Conservation (phyloP, 2,329 filamentous ascomycete species). For the Aureobasidium sp. region DNA sequence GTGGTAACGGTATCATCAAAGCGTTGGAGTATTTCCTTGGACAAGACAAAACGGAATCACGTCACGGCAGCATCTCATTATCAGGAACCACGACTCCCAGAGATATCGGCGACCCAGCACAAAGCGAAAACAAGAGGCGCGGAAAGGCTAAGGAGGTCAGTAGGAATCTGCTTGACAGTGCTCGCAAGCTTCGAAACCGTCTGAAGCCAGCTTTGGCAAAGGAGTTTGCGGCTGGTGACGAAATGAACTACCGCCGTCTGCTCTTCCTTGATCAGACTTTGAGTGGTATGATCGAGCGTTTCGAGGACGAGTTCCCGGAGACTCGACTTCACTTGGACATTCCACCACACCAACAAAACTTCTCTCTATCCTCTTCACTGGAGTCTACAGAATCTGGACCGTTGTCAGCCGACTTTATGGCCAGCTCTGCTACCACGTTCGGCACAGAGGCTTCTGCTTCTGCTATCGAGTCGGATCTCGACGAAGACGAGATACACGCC, state of each 20-base stretch:
- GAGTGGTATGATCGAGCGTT: constrained; percentile 91
- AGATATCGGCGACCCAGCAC: constrained; percentile 41
- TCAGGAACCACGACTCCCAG: constrained; percentile 58
- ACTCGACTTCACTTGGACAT: constrained; percentile 62
- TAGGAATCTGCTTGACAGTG: constrained; percentile 87
- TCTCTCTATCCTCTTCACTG: constrained; percentile 22
- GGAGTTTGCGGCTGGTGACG: constrained; percentile 75
- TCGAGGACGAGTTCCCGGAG: constrained; percentile 97
- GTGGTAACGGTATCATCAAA: constrained; percentile 95
- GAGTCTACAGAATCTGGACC: constrained; percentile 19
- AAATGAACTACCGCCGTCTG: constrained; percentile 83
- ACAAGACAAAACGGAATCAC: constrained; percentile 71
- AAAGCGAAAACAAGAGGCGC: constrained; percentile 34
- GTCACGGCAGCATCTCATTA: constrained; percentile 46
- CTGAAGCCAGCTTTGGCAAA: constrained; percentile 86
- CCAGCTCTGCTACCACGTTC: constrained; percentile 27
- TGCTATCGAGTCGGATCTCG: constrained; percentile 29
- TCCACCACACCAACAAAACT: neutral
- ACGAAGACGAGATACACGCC: constrained; percentile 34
- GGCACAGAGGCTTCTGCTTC: constrained; percentile 20
- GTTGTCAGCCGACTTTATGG: constrained; percentile 4
- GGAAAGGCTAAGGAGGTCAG: constrained; percentile 92
- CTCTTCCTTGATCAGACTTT: constrained; percentile 91
- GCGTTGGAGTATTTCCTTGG: constrained; percentile 91
- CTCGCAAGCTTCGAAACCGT: constrained; percentile 86